phyloP scores from a whole-genome alignment of 306 rosid genomes.

The Malus orientalis region DNA sequence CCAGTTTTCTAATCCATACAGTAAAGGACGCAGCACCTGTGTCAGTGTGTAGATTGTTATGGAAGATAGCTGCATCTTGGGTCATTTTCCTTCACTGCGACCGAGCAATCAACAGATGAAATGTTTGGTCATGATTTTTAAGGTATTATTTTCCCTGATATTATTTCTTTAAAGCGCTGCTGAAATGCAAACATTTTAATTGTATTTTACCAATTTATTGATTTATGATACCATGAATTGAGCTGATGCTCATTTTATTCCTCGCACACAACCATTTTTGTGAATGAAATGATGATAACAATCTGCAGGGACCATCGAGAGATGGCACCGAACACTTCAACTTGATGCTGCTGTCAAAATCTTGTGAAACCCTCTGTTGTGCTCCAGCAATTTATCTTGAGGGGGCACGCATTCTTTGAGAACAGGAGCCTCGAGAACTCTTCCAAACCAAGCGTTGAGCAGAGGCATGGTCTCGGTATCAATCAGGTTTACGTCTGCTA shows the following conservation, averaged over 20 bases:
- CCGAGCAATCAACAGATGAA: neutral
- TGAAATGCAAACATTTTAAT: neutral
- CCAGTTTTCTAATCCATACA: neutral
- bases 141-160: neutral
- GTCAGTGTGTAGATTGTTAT: neutral
- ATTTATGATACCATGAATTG: neutral
- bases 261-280: neutral
- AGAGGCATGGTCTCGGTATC: constrained; percentile 29
- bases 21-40: neutral
- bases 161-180: neutral
- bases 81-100: neutral
- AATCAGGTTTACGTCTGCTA: constrained; percentile 21
- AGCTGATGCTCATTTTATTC: neutral
- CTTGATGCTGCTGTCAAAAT: constrained; percentile 23
- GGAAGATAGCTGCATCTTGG: neutral
- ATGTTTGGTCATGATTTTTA: neutral
- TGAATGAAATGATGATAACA: neutral
- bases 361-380: constrained; percentile 13
- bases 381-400: constrained; percentile 26
- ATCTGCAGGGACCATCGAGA: neutral
- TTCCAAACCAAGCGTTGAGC: constrained; percentile 31
- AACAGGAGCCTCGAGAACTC: constrained; percentile 21
- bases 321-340: constrained; percentile 8
- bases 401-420: constrained; percentile 34
- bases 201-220: neutral